Evolutionary conservation across 2,329 filamentous ascomycete species (phyloP), one percentile per base, ranked within the genome.

Genomic region (Colletotrichum cordylinicola): DNA sequence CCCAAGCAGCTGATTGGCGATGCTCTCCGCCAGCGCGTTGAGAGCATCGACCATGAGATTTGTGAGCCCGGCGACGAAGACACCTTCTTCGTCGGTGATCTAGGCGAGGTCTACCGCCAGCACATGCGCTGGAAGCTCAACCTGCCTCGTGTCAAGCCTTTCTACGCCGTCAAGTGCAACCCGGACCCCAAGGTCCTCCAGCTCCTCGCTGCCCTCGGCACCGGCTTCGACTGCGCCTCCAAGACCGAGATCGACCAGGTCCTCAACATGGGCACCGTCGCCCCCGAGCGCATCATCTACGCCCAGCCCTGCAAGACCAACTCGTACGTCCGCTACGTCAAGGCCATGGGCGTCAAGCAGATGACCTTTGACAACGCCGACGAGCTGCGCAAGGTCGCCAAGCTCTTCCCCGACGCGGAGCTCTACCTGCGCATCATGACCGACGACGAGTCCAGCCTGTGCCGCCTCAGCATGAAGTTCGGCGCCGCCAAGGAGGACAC

Each of bases 291-390:
- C 85, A 98, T 99, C 89, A 98, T 99, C 87, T 99, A 98, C 83
- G 97, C 97, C 66, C 97, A 99, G 88, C 97, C 97, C 72, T 98
- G 97, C 94, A 99, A 99, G 93, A 99, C 97, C 82, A 98, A 97
- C 88, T 98, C 96, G 64, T 98, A 98, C 85, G 91, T 99, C 78
- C 95, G 96, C 83, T 98, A 96, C 82, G 97, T 98, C 78, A 93
- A 94, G 82, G 91, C 92, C 83, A 90, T 93, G 79, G 94, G 94
- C 80, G 97, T 99, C 84, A 96, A 94, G 88, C 95, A 98, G 90
- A 98, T 99, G 96, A 99, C 97, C 4, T 98, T 99, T 83, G 97
- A 99, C 91, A 99, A 99, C 81, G 92, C 94, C 84, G 97, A 99
- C 85, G 97, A 99, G 90, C 91, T 99, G 68, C 95, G 96, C 91